Conservation (phyloP, 2,329 filamentous ascomycete genomes). For the Aspergillus costaricaensis region DNA sequence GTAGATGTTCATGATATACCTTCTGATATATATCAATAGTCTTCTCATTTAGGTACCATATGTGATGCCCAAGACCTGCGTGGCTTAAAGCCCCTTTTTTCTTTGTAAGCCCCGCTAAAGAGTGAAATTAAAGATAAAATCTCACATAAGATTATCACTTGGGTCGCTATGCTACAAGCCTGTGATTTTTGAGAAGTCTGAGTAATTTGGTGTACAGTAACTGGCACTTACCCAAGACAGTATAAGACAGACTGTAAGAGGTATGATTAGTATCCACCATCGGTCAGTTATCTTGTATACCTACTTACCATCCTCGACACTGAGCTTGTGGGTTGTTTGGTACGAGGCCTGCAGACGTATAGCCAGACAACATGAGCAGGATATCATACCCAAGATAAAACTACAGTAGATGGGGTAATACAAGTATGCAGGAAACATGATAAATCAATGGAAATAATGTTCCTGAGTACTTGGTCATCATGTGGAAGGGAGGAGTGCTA, state of each 20-base stretch:
- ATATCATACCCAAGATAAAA: neutral
- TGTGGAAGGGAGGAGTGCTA: too few species aligned
- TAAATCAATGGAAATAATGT: too few species aligned
- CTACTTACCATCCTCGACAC: neutral
- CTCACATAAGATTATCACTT: neutral
- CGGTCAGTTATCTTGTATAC: too few species aligned
- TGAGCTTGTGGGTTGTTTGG: neutral
- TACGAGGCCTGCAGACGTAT: neutral
- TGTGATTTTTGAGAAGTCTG: neutral
- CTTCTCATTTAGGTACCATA: neutral
- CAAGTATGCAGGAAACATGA: neutral
- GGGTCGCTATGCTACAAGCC: neutral
- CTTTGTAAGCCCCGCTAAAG: neutral
- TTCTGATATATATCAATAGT: neutral
- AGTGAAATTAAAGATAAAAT: neutral
- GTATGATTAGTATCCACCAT: neutral
- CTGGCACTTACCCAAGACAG: neutral
- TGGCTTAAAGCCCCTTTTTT: neutral
- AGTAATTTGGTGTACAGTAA: neutral
- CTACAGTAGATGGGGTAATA: neutral
- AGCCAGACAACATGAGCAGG: neutral
- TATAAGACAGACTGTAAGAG: neutral
- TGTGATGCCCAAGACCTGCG: neutral
- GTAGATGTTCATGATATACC: neutral
- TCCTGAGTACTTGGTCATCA: too few species aligned